Evolutionary conservation across 2,329 filamentous ascomycete species (phyloP).

Genomic region (Tolypocladium ophioglossoides): DNA sequence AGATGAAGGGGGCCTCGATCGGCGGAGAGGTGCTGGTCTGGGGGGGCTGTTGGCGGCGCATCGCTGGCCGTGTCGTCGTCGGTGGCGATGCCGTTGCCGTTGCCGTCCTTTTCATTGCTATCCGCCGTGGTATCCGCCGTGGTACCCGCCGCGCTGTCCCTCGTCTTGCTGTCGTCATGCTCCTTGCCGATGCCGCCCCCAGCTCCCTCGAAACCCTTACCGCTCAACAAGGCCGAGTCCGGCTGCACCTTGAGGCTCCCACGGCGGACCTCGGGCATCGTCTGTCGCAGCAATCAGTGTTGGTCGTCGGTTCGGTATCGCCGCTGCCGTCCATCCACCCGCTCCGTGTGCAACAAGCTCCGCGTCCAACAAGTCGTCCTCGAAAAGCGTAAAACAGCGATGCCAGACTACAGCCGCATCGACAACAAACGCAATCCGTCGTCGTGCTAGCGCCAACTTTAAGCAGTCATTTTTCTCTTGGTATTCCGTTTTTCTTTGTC

Average conservation of each 20-base stretch:
- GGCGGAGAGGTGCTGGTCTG: background rate
- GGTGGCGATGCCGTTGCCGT: background rate
- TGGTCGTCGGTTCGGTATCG: background rate
- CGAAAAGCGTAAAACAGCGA: background rate
- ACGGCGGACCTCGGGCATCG: constrained; percentile 19
- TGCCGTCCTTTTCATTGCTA: background rate
- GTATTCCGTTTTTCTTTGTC: background rate
- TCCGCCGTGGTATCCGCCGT: background rate
- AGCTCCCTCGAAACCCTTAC: background rate
- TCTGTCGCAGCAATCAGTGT: background rate
- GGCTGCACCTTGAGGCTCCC: constrained; percentile 13
- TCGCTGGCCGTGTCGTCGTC: background rate
- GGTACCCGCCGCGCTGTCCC: background rate
- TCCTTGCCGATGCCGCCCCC: background rate
- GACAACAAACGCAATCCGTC: background rate
- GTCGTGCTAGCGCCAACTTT: background rate
- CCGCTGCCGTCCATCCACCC: background rate
- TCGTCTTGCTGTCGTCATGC: background rate
- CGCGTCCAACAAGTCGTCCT: background rate
- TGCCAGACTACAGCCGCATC: background rate
- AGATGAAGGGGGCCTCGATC: background rate
- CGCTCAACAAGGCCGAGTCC: constrained; percentile 8
- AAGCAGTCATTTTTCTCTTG: background rate
- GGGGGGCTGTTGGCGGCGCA: background rate
- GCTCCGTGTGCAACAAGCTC: too few species aligned